Conservation (phyloP, 768 basidiomycete species). For the Suillus occidentalis region DNA sequence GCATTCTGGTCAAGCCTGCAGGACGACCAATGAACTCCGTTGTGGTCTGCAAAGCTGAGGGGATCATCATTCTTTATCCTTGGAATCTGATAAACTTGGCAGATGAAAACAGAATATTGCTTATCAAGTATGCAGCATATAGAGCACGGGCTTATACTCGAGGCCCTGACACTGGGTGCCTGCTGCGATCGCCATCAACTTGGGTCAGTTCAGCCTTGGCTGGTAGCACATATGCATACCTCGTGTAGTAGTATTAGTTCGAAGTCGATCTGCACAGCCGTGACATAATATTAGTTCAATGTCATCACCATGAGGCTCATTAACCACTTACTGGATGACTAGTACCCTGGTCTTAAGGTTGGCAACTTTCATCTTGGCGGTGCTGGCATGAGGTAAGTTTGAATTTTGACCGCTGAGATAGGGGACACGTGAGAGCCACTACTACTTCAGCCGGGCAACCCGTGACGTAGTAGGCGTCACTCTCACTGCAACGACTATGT, state of each 20-base stretch:
- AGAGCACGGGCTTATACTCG: not conserved
- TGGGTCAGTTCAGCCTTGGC: not conserved
- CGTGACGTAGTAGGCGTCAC: not conserved
- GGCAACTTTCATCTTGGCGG: not conserved
- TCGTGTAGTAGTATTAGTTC: not conserved
- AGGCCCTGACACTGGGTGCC: not conserved
- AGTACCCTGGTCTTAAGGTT: not conserved
- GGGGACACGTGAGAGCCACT: not conserved
- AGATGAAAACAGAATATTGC: not conserved
- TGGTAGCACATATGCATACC: constrained; percentile 1
- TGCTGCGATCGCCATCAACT: not conserved
- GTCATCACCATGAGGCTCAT: not conserved
- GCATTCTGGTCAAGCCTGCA: not conserved
- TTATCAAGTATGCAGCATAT: not conserved
- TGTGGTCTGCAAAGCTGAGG: not conserved
- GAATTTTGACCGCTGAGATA: not conserved
- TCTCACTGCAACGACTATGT: not conserved
- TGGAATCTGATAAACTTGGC: not conserved
- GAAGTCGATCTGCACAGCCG: not conserved
- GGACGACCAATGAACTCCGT: not conserved
- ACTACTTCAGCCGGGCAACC: too few species aligned
- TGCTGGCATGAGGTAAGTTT: not conserved
- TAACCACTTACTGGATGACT: not conserved
- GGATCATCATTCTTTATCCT: not conserved
- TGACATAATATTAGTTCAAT: not conserved